Evolutionary conservation across 768 basidiomycete species (phyloP).

Genomic region (Mycena filopes): DNA sequence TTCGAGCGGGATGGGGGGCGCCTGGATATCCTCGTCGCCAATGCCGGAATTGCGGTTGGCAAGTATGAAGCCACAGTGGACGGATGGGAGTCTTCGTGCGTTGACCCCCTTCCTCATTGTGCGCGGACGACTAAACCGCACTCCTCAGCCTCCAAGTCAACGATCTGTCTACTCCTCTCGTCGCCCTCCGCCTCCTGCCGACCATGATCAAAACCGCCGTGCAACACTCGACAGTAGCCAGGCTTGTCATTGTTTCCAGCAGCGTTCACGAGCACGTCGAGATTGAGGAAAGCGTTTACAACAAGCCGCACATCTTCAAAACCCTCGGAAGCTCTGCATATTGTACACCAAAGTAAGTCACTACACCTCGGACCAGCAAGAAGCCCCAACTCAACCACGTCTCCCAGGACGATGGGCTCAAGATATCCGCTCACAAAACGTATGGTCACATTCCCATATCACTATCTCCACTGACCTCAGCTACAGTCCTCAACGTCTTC

Average conservation of each 20-base stretch:
- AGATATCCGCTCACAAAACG: constrained; percentile 22
- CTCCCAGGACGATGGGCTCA: neutral
- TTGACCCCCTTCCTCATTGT: neutral
- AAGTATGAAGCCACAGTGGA: neutral
- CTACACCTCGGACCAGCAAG: neutral
- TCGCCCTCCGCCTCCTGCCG: constrained; percentile 44
- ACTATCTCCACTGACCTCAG: neutral
- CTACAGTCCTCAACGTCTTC: constrained; percentile 34
- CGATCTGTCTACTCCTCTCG: constrained; percentile 40
- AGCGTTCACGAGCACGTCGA: constrained; percentile 36
- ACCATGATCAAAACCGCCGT: constrained; percentile 35
- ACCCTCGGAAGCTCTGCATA: constrained; percentile 31
- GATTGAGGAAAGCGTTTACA: constrained; percentile 1
- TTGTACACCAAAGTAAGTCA: constrained; percentile 12
- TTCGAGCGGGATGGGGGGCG: constrained; percentile 21
- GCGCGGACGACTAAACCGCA: neutral
- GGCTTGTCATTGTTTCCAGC: constrained; percentile 41
- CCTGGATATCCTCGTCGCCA: constrained; percentile 19
- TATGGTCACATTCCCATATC: neutral
- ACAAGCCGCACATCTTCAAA: constrained; percentile 28
- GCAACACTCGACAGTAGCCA: constrained; percentile 8
- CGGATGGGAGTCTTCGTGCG: constrained; percentile 5
- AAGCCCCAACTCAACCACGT: neutral
- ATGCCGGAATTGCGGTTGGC: neutral
- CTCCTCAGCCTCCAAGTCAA: constrained; percentile 45